Base-by-base conservation (phyloP, 108 stramenopile genomes). In the Cyclostephanos invisitatus region DNA sequence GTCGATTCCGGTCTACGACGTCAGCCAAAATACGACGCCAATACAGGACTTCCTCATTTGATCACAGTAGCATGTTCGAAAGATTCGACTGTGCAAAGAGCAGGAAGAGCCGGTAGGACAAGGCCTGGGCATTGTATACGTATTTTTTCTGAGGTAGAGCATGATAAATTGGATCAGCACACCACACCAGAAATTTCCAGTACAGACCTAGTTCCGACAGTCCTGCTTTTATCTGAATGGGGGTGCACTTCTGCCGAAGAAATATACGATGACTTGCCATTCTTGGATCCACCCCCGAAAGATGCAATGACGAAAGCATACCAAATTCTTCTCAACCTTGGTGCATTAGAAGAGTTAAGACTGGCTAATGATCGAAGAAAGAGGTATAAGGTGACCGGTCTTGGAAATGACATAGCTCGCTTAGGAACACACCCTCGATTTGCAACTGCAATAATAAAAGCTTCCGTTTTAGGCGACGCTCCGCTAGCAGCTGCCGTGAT, bases 61-160 rank as follows among this genome's bases (percentile, higher is more conserved):
- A 73, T 90, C 9, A 93, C 94, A 17, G 76, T 83, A 2, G 32
- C 46, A 1, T 77, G 84, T 40, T 91, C 88, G 10, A 65, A 83
- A 72, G 92, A 89, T 18, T 86, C 87, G 8, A 90, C 87, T 7
- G 77, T 69, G 14, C 95, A 96, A 70, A 86, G 95, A 12, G 83
- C 91, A 17, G 95, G 95, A 24, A 88, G 95, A 49, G 95, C 95
- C 12, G 95, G 95, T 10, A 84, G 95, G n/a, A 83, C 82, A 6
- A 64, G 67, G 37, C 86, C 89, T 49, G 95, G 95, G n/a, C 67
- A 86, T 49, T 96, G 95, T 56, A 70, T 92, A 8, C 84, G 95
- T 40, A 46, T 94, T 7, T 88, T 86, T 64, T 81, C 85, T 0
- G 90, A 94, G 65, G 59, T 32, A n/a, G 90, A 91, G 12, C 77